Evolutionary conservation across 495 filamentous ascomycete species (phyloP).

Genomic region (Hamigera avellanea): DNA sequence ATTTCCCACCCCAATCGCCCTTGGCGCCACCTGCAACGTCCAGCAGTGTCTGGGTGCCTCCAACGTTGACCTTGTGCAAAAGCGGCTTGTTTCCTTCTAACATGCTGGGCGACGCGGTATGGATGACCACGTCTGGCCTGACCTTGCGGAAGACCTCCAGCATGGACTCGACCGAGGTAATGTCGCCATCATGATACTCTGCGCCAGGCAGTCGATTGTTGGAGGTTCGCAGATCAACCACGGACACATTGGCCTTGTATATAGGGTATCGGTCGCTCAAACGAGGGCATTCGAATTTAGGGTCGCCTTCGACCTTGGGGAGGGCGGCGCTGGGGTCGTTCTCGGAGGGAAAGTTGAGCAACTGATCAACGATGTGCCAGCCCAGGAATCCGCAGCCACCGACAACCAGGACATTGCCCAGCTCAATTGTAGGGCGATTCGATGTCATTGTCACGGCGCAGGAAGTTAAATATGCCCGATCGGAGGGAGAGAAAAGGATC

Average conservation of each 20-base stretch:
- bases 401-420: constrained; percentile 41
- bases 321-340: constrained; percentile 31
- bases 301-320: constrained; percentile 25
- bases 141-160: constrained; percentile 52
- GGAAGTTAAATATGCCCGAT: neutral
- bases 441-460: constrained; percentile 15
- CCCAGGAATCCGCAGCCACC: constrained; percentile 49
- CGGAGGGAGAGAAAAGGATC: too few relatives aligned
- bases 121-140: constrained; percentile 82
- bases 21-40: constrained; percentile 57
- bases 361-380: constrained; percentile 46
- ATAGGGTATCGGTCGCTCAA: constrained; percentile 28
- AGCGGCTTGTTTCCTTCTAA: constrained; percentile 34
- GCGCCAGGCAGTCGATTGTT: constrained; percentile 65
- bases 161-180: constrained; percentile 61
- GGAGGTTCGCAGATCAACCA: constrained; percentile 75
- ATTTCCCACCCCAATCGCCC: constrained; percentile 45
- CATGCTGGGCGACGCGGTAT: constrained; percentile 74
- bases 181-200: constrained; percentile 74
- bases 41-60: constrained; percentile 70
- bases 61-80: constrained; percentile 74
- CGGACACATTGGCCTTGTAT: constrained; percentile 50
- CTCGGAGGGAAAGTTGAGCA: constrained; percentile 41
- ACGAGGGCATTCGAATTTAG: constrained; percentile 28
- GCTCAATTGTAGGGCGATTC: constrained; percentile 22